Evolutionary conservation across 2,329 filamentous ascomycete genomes (phyloP), one percentile per base, ranked within the genome.

Genomic region (Fusarium dlaminii): DNA sequence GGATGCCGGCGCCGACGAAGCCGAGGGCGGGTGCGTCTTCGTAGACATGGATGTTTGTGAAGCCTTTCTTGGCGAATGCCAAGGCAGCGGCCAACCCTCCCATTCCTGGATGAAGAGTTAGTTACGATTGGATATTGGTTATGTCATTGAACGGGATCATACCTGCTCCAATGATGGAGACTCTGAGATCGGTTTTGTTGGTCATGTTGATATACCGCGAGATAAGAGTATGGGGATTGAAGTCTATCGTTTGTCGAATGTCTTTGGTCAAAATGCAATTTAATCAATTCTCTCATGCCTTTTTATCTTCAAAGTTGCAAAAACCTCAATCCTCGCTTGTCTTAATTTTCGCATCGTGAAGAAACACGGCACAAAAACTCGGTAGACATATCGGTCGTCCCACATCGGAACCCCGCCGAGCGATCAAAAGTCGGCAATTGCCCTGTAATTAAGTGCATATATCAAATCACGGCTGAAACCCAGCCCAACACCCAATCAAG

Each of bases 1-100:
- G 70, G 27, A 73, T 73, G 20, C 70, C 70, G 6, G 70, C 70
- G 17, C 70, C 70, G 3, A 73, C 68, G 20, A 73, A 73, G 9
- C 70, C 68, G 5, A 73, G 40, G 12, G 58, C 68, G 17, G 68
- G 59, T 12, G 70, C 70, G 13, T 68, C 46, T 22, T 73, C 70
- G 37, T 68, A 73, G 20, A 72, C 51, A 24, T 68, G 49, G 24
- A 73, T 45, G 27, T 73, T 46, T 15, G 57, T 73, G 39, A 73
- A 73, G 22, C 68, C 70, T 27, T 72, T 73, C 27, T 54, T 72
- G 15, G 68, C 64, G 22, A 73, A 68, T 5, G 70, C 58, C 29
- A 73, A 36, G 13, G 70, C 70, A 5, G 68, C 68, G 0, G 68
- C 37, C 13, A 73, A 37, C 7, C 70, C 70, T n/a, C 70, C 70